Conservation (phyloP, 2,329 filamentous ascomycete species). For the Metarhizium brunneum region DNA sequence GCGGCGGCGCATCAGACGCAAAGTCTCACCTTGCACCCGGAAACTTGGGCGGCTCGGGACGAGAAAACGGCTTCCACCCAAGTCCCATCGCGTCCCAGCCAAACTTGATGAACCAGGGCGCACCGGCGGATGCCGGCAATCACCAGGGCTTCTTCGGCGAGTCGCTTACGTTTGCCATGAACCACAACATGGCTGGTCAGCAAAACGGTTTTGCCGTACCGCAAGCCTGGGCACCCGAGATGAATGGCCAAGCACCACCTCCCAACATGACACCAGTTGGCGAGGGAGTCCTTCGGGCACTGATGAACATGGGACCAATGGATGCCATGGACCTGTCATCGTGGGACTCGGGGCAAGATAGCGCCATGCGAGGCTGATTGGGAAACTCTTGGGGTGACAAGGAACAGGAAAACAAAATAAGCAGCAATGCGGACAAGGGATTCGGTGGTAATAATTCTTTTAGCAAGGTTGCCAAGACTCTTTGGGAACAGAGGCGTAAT, state of each 20-base stretch:
- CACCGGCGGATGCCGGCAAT: slow-evolving; percentile 23
- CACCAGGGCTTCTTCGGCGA: slow-evolving; percentile 31
- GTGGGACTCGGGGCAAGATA: slow-evolving; percentile 32
- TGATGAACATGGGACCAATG: slow-evolving; percentile 51
- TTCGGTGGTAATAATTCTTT: background rate
- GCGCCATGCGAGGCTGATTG: slow-evolving; percentile 8
- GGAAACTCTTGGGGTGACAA: background rate
- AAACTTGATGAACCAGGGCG: slow-evolving; percentile 26
- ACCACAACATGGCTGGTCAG: slow-evolving; percentile 12
- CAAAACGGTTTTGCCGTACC: slow-evolving; percentile 30
- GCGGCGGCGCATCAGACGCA: slow-evolving; percentile 22
- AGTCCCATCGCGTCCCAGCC: slow-evolving; percentile 40
- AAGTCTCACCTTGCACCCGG: slow-evolving; percentile 19
- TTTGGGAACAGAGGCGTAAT: slow-evolving; percentile 4
- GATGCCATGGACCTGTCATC: slow-evolving; percentile 48
- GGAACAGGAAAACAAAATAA: background rate
- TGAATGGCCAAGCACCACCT: slow-evolving; percentile 25
- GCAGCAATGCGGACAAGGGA: background rate
- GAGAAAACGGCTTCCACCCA: slow-evolving; percentile 38
- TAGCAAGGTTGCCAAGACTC: background rate
- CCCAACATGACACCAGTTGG: slow-evolving; percentile 43
- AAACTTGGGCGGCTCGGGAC: slow-evolving; percentile 27
- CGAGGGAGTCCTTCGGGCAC: slow-evolving; percentile 45
- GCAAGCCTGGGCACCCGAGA: slow-evolving; percentile 33
- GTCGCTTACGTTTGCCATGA: slow-evolving; percentile 26